Evolutionary conservation across 2,329 filamentous ascomycete species (phyloP).

Genomic region (Pseudogymnoascus sp.): DNA sequence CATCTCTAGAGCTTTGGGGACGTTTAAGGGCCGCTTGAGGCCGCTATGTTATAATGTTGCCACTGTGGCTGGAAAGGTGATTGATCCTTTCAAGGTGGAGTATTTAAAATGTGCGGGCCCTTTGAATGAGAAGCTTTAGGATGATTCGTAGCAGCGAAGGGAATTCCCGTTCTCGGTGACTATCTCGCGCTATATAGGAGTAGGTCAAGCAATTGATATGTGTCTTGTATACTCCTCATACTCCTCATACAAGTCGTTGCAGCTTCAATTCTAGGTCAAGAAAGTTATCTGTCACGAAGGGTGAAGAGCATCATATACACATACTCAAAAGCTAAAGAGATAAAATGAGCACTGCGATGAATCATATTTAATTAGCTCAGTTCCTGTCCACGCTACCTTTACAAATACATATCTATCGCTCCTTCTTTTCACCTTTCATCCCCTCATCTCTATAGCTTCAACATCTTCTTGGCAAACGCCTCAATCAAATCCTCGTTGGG

Average conservation of each 20-base stretch:
- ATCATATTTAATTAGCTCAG: slow-evolving; percentile 8
- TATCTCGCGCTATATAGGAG: not conserved
- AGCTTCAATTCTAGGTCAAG: not conserved
- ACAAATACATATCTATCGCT: slow-evolving; percentile 8
- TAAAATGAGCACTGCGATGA: not conserved
- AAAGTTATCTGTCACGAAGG: not conserved
- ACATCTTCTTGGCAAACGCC: slow-evolving; percentile 80
- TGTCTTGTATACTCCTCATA: not conserved
- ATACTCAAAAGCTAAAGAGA: not conserved
- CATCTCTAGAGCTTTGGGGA: not conserved
- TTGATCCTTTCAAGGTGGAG: not conserved
- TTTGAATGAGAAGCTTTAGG: not conserved
- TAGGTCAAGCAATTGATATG: not conserved
- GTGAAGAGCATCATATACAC: not conserved
- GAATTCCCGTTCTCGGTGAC: not conserved
- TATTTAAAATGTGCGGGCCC: not conserved
- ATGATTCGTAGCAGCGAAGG: not conserved
- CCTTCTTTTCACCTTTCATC: not conserved
- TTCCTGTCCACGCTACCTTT: slow-evolving; percentile 9
- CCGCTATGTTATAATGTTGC: not conserved
- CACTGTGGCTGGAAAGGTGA: not conserved
- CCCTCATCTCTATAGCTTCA: slow-evolving; percentile 56
- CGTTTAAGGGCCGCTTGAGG: not conserved
- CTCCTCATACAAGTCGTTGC: not conserved
- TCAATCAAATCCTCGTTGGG: slow-evolving; percentile 83